Base-by-base conservation (phyloP, 257 asterid genomes). In the Forsythia suspensa region DNA sequence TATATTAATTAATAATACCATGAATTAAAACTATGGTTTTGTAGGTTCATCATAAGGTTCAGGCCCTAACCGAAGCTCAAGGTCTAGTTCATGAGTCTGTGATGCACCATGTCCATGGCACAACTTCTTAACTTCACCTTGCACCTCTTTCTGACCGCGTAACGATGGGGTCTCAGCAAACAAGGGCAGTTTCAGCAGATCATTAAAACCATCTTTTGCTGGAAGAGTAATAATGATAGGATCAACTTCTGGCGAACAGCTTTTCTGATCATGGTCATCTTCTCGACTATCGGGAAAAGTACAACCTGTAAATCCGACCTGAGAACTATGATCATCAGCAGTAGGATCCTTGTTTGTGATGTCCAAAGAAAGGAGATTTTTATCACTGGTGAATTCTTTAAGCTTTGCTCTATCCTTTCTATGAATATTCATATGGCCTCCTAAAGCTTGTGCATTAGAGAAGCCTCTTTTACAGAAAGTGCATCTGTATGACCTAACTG, bases 371-470 rank as follows among this genome's bases (percentile, higher is more conserved):
- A 72, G 37, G 18, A 72, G 44, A 16, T n/a, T 16, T 15, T 43
- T n/a, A 21, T 72, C 76, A 70, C 55, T 70, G 21, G 55, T 18
- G n/a, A 41, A 42, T 72, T 72, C 76, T 44, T 72, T 43, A 8
- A 72, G 63, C 76, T 72, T 72, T 21, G 76, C 63, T 52, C 63
- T 44, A 46, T 72, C 76, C 44, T 44, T 72, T 72, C 76, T 44
- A 12, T 72, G 76, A 20, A 43, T 72, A 52, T 72, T 72, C 76
- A 72, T 72, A 12, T 72, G 76, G 9, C 76, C 76, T 16, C 76
- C 63, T 10, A 72, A 37, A 11, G 76, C 76, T 52, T 72, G 63
- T 43, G 76, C 76, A 44, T 29, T 72, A 6, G 76, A 42, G 76
- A 72, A 72, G 41, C 76, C 76, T 72, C 41, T 44, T 20, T 72